phyloP scores from a whole-genome alignment of 208 protist species.

The Polymyxa betae region DNA sequence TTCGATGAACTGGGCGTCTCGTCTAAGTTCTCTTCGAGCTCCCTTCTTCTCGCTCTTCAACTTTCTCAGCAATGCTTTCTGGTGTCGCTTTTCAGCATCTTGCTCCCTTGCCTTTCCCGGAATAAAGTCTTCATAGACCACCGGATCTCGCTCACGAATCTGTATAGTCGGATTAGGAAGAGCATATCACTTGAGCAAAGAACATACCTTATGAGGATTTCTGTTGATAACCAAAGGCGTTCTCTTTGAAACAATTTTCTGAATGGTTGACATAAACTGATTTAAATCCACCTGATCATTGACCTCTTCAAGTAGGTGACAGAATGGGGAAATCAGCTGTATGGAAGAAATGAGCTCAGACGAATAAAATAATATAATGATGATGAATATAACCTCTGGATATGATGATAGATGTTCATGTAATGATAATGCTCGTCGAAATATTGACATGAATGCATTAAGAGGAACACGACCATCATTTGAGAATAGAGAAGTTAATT shows the following conservation, averaged over 20 bases:
- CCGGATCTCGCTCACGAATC: conserved; percentile 48
- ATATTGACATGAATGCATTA: background rate
- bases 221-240: background rate
- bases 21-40: conserved; percentile 2
- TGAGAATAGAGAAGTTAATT: background rate
- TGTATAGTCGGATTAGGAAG: background rate
- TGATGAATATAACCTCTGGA: background rate
- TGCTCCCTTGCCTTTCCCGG: background rate
- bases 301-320: background rate
- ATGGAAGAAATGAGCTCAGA: background rate
- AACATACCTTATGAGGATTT: background rate
- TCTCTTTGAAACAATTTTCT: background rate
- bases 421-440: background rate
- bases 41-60: conserved; percentile 42
- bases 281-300: background rate
- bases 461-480: background rate
- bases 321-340: background rate
- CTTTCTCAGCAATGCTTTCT: background rate
- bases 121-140: conserved; percentile 23
- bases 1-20: conserved; percentile 44
- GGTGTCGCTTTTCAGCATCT: background rate
- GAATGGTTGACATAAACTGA: background rate
- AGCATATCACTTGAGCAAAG: background rate
- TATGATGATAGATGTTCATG: background rate
- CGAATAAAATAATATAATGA: background rate